Evolutionary conservation across 139 green algal genomes (phyloP).

Genomic region (Picochlorum costavermella): DNA sequence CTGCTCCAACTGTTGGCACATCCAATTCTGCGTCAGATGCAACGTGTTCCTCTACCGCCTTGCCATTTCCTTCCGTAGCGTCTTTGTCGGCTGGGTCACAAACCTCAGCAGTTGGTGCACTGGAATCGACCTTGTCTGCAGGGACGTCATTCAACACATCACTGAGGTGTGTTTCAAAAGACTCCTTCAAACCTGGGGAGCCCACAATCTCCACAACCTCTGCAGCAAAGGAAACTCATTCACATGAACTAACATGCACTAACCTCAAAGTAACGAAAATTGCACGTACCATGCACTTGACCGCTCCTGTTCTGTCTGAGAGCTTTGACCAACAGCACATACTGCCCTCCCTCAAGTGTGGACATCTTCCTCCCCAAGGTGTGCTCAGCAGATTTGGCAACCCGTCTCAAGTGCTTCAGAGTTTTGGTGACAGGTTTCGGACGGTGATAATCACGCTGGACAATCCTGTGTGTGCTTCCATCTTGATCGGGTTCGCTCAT

Average conservation of each 20-base stretch:
- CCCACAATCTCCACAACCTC: constrained; percentile 4
- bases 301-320: constrained; percentile 3
- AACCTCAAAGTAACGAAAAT: not conserved
- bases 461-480: constrained; percentile 4
- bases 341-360: not conserved
- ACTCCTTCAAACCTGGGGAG: not conserved
- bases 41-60: not conserved
- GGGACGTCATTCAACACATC: constrained; percentile 1
- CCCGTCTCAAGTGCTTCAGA: constrained; percentile 1
- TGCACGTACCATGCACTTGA: constrained; percentile 1
- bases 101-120: not conserved
- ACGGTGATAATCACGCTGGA: not conserved
- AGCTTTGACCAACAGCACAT: constrained; percentile 4
- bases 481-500: not conserved
- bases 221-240: constrained; percentile 1
- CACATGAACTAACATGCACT: not conserved
- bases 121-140: not conserved
- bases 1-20: no score
- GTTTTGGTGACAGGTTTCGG: constrained; percentile 2
- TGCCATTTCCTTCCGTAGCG: not conserved
- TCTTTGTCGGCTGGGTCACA: not conserved
- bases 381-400: constrained; percentile 5
- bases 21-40: not conserved
- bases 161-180: constrained; percentile 6
- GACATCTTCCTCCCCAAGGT: not conserved